Base-by-base conservation (phyloP, 2,329 filamentous ascomycete genomes). In the Colletotrichum echinochloae region DNA sequence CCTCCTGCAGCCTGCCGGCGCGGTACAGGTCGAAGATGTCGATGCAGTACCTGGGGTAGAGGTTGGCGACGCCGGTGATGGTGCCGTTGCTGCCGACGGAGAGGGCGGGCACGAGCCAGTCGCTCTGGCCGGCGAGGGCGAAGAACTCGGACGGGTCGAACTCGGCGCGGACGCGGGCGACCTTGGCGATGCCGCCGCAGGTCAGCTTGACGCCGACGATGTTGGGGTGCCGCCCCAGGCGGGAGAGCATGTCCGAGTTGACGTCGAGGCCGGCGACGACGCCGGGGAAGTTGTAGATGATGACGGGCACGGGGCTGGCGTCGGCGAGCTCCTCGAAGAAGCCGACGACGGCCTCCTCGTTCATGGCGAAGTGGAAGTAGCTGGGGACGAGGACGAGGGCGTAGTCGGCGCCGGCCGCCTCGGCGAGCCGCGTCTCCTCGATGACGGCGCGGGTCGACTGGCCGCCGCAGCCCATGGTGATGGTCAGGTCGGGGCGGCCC, bases 281-380 rank as follows among this genome's bases (percentile, higher is more conserved):
- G 6, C 84, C 89, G 1, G 91, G 91, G 82, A 90, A 93, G 80
- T 93, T 93, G 83, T 93, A 93, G 68, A 94, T 89, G 49, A 93
- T 80, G 30, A 93, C 82, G 0, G 91, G 91, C 1, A 93, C 77
- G 0, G 87, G 85, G 23, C 86, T 89, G 1, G 84, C 85, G 60
- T 86, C 83, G 2, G 91, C 91, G 4, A 92, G 79, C 71, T 89
- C 88, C 54, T 83, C 81, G 80, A 92, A 93, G 80, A 91, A 92
- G 28, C 85, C 83, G 60, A 88, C 82, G 37, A 93, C 84, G 2
- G 88, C 86, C 18, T 88, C 87, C 66, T 85, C 83, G 55, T 82
- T 87, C 79, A 92, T 89, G 54, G 91, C 83, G 37, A 88, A 83
- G 77, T 91, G 88, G 80, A 92, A 94, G 81, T 93, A 93, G 74